Evolutionary conservation across 306 rosid genomes (phyloP).

Genomic region (Gastrolobium bilobum): DNA sequence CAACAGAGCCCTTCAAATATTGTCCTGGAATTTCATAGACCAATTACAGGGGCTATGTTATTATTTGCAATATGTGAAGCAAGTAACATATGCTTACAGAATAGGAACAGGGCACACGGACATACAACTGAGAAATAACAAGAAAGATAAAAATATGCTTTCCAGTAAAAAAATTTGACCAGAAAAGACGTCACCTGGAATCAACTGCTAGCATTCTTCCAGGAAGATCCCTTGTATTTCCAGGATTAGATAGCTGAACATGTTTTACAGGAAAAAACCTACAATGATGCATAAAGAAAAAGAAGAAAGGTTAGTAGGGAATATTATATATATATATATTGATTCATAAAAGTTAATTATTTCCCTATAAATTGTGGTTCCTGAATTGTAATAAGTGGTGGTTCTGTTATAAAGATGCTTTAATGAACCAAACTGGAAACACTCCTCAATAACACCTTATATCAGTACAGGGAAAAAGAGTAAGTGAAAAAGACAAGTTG

Average conservation of each 20-base stretch:
- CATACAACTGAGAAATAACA: conserved; percentile 33
- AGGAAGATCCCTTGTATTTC: conserved; percentile 74
- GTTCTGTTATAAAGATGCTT: background rate
- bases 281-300: conserved; percentile 43
- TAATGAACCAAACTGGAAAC: conserved; percentile 35
- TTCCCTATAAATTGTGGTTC: conserved; percentile 14
- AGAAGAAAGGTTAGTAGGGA: conserved; percentile 32
- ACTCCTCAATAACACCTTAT: background rate
- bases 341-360: conserved; percentile 1
- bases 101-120: conserved; percentile 7
- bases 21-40: conserved; percentile 24
- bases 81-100: conserved; percentile 28
- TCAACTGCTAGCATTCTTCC: conserved; percentile 90
- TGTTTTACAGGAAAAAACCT: conserved; percentile 86
- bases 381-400: conserved; percentile 15
- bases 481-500: background rate
- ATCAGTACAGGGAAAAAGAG: conserved; percentile 11
- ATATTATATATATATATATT: background rate
- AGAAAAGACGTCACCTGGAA: conserved; percentile 68
- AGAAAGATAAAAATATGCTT: conserved; percentile 34
- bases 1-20: background rate
- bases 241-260: conserved; percentile 84
- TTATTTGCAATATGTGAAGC: conserved; percentile 24
- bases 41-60: background rate
- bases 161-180: conserved; percentile 28